Conservation (phyloP, 305 asterid genomes). For the Rubia peregrina region DNA sequence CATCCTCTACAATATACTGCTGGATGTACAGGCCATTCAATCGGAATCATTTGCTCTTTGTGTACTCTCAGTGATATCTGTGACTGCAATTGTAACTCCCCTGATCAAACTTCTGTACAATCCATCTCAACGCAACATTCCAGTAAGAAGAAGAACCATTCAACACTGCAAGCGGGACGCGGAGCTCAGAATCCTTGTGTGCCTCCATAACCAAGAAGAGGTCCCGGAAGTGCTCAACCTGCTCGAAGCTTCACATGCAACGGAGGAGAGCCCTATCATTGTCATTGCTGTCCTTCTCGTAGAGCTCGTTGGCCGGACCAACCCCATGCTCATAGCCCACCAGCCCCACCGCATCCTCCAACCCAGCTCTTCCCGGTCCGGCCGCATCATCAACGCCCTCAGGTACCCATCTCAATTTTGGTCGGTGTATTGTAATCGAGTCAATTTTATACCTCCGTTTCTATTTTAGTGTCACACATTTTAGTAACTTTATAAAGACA, state of each 20-base stretch:
- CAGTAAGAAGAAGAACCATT: constrained; percentile 42
- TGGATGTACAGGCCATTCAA: constrained; percentile 42
- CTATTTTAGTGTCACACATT: no score
- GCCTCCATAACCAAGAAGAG: constrained; percentile 51
- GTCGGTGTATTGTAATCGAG: no score
- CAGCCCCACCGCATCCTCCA: constrained; percentile 40
- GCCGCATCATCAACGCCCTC: constrained; percentile 52
- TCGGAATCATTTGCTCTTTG: constrained; percentile 48
- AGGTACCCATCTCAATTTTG: not conserved
- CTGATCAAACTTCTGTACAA: constrained; percentile 42
- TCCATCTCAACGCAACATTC: constrained; percentile 28
- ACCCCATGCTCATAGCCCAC: constrained; percentile 63
- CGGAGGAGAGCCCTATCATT: constrained; percentile 45
- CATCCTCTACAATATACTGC: constrained; percentile 49
- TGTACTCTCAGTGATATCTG: constrained; percentile 44
- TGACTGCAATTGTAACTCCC: constrained; percentile 53
- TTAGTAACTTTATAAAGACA: no score
- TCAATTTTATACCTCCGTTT: no score
- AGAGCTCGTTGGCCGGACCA: constrained; percentile 59
- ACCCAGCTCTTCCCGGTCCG: constrained; percentile 37
- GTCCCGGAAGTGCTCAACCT: constrained; percentile 52
- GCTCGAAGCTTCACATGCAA: constrained; percentile 60
- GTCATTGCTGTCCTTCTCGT: constrained; percentile 57
- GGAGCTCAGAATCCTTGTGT: constrained; percentile 52
- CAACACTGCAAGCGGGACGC: constrained; percentile 44